Percentiles rank a stretch among this genome's conserved stretches.
phyloP scores from a whole-genome alignment of 2,329 filamentous ascomycete species.

The Fusarium sp. region DNA sequence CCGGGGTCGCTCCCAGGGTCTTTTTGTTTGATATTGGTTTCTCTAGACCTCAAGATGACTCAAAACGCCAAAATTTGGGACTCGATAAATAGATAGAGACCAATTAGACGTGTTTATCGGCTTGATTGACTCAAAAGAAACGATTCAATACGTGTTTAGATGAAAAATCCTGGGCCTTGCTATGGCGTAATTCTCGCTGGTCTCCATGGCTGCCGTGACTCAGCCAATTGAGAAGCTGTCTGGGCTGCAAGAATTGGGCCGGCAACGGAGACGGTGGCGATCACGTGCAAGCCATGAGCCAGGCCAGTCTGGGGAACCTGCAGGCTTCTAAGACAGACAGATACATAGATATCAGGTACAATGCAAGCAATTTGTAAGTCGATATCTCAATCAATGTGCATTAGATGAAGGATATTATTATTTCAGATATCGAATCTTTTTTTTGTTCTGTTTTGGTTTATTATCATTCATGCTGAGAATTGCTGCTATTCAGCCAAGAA shows the following conservation, averaged over 20 bases:
- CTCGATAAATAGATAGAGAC: constrained; percentile 20
- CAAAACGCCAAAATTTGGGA: constrained; percentile 32
- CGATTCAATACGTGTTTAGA: constrained; percentile 38
- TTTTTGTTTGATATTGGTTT: constrained; percentile 27
- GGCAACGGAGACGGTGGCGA: constrained; percentile 36
- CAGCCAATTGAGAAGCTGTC: constrained; percentile 45
- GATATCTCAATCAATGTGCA: neutral
- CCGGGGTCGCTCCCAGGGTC: constrained; percentile 22
- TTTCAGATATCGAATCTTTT: fast-evolving
- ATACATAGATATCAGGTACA: neutral
- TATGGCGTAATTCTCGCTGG: constrained; percentile 49
- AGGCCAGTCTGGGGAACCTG: neutral
- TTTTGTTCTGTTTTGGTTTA: no score
- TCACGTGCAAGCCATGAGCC: constrained; percentile 33
- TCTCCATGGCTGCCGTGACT: constrained; percentile 39
- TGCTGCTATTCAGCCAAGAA: no score
- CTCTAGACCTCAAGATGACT: constrained; percentile 13
- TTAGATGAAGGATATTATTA: neutral
- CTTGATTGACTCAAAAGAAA: constrained; percentile 32
- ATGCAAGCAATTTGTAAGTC: neutral
- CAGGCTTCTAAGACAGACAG: neutral
- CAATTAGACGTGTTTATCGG: constrained; percentile 26
- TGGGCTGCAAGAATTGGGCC: constrained; percentile 29
- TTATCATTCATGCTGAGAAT: neutral
- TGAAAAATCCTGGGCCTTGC: constrained; percentile 41